Conservation (phyloP, 192 early-diverging fungal genomes). For the Umbelopsis ramanniana region DNA sequence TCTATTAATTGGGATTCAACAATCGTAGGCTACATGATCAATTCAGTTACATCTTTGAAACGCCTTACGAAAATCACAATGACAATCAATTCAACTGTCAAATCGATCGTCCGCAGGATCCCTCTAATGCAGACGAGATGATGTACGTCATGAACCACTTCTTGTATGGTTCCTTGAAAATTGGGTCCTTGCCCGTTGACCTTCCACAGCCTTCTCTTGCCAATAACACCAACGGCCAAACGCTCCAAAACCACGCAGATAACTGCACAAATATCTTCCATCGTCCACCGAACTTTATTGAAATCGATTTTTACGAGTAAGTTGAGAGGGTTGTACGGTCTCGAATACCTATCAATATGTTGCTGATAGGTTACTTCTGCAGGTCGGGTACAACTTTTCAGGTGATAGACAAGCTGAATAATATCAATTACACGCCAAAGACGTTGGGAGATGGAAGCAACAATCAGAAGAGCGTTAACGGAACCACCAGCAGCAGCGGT, state of each 20-base stretch:
- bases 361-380: too few species aligned
- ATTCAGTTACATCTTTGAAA: constrained; percentile 66
- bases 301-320: constrained; percentile 71
- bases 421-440: neutral
- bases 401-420: constrained; percentile 15
- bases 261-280: constrained; percentile 45
- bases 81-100: constrained; percentile 53
- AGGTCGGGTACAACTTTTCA: constrained; percentile 1
- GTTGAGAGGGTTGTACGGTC: constrained; percentile 34
- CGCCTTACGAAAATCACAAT: constrained; percentile 56
- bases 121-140: constrained; percentile 23
- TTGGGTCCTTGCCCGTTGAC: constrained; percentile 39
- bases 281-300: constrained; percentile 67
- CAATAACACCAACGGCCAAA: constrained; percentile 51
- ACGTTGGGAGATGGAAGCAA: neutral
- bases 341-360: neutral
- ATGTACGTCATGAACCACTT: constrained; percentile 79
- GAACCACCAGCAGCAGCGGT: neutral
- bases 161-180: constrained; percentile 48
- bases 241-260: constrained; percentile 58
- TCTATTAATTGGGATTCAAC: too few species aligned
- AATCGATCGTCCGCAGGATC: constrained; percentile 50
- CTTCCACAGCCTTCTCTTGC: constrained; percentile 45
- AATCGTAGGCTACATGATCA: constrained; percentile 58
- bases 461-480: neutral